Base-by-base conservation (phyloP, 1,139 yeast genomes). In the Sugiyamaella sp. region DNA sequence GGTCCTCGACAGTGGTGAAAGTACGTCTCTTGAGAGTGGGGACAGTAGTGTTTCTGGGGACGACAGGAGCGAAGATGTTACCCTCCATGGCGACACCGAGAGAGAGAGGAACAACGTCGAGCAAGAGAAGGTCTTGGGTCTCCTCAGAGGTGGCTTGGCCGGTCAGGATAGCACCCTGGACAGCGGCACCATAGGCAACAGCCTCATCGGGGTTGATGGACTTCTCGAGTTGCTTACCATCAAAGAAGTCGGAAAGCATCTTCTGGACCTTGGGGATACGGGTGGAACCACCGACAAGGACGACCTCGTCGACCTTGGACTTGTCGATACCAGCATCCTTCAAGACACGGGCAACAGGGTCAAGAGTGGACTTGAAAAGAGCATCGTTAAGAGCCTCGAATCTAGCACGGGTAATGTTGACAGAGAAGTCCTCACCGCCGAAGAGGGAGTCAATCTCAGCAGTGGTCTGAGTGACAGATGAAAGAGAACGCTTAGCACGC, bases 61-160 rank as follows among this genome's bases (percentile, higher is more conserved):
- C 96, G 77, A 93, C 97, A 75, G 96, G 95, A 74, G 97, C 98
- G 73, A 90, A 89, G 71, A 93, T 93, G 80, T 91, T 91, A 82
- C 98, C 98, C 83, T 91, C 97, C 97, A 91, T 93, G 79, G 97
- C 98, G 76, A 93, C 97, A 89, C 99, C 99, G 74, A 91, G 84
- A 68, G 98, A 90, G 76, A 93, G 87, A 80, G 98, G 98, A 74
- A 91, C 93, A 74, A 91, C 98, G 83, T 91, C 98, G 80, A 91
- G 87, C 77, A 91, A 86, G 76, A 91, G 85, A 76, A 91, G 85
- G 81, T 91, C 97, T 82, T 91, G 89, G 79, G 98, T 86, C 81
- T 90, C 96, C 68, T 89, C 96, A 67, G 95, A 87, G 68, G 97
- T 89, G 71, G 96, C 88, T 82, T 89, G 96, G 80, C 97, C 97